These are phyloP conservation scores for Amphicarpaea edgeworthii DNA, from an alignment of 306 rosid species.

Conservation along the genomic window DNA sequence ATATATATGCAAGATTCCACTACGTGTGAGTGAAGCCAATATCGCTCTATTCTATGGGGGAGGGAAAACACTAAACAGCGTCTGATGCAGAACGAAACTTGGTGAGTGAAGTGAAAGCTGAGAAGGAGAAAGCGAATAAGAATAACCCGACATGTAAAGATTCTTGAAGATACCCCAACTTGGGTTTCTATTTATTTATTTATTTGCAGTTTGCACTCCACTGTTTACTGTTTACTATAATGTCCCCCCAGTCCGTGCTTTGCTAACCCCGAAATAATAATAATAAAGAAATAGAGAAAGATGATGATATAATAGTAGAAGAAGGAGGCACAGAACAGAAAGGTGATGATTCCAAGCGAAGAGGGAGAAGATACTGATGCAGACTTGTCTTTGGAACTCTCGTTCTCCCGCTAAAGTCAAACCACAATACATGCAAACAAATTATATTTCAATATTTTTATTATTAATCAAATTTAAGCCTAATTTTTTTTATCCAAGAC, in stretches of 20 bases:
- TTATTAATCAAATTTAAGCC: too few relatives aligned
- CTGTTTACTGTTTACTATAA: background rate
- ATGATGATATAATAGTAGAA: background rate
- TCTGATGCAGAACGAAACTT: conserved; percentile 16
- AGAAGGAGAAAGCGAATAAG: conserved; percentile 15
- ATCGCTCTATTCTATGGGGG: background rate
- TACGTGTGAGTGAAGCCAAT: conserved; percentile 4
- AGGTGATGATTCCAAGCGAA: conserved; percentile 44
- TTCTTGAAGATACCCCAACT: conserved; percentile 65
- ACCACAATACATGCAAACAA: too few relatives aligned
- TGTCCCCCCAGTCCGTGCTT: background rate
- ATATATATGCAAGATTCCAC: conserved; percentile 42
- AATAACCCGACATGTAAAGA: conserved; percentile 55
- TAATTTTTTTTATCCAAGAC: too few relatives aligned
- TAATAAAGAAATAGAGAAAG: background rate
- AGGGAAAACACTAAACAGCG: too few relatives aligned
- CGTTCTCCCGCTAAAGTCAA: conserved; percentile 58
- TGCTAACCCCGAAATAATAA: background rate
- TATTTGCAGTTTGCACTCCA: conserved; percentile 1
- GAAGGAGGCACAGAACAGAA: conserved; percentile 10
- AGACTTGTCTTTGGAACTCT: conserved; percentile 41
- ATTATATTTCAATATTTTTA: too few relatives aligned
- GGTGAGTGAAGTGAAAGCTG: conserved; percentile 20
- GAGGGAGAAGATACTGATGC: conserved; percentile 53
- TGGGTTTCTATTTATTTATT: background rate